phyloP scores from a whole-genome alignment of 1,284 basidiomycete species.

The Rhodofomes roseus region DNA sequence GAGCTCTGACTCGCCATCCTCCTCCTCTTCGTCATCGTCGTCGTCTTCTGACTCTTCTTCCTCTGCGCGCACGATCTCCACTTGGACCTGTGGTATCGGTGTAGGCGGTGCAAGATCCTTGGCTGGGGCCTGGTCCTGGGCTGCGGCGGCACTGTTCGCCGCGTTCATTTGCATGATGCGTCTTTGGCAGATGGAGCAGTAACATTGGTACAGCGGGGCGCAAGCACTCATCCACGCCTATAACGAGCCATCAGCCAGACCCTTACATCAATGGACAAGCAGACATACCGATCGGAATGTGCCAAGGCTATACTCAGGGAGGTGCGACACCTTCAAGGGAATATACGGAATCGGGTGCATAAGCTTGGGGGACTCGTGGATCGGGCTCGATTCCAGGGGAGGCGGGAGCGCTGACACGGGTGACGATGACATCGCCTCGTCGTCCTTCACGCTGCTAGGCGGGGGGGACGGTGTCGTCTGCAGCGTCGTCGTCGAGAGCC shows the following conservation, averaged over 20 bases:
- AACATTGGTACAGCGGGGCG: conserved; percentile 64
- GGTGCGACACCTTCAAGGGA: conserved; percentile 52
- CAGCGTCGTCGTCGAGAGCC: conserved; percentile 67
- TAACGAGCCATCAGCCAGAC: conserved; percentile 5
- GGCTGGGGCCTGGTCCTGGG: conserved; percentile 18
- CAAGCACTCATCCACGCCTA: conserved; percentile 74
- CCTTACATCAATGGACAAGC: conserved; percentile 2
- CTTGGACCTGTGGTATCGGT: conserved; percentile 13
- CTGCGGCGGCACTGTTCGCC: conserved; percentile 24
- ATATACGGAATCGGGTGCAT: conserved; percentile 65
- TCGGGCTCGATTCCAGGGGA: conserved; percentile 49
- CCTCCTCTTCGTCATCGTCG: conserved; percentile 14
- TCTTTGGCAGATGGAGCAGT: conserved; percentile 66
- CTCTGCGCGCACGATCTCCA: conserved; percentile 1
- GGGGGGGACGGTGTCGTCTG: conserved; percentile 74
- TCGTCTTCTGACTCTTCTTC: conserved; percentile 1
- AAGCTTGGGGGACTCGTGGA: conserved; percentile 52
- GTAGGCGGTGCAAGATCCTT: conserved; percentile 12
- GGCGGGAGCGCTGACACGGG: conserved; percentile 21
- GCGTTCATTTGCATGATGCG: conserved; percentile 46
- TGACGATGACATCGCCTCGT: conserved; percentile 24
- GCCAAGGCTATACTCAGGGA: conserved; percentile 60
- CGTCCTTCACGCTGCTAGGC: conserved; percentile 39
- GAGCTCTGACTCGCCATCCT: conserved; percentile 19
- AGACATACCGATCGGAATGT: conserved; percentile 53